These are phyloP conservation scores for Exophiala sp. DNA, from an alignment of 2,329 filamentous ascomycete species.

Conservation along the genomic window DNA sequence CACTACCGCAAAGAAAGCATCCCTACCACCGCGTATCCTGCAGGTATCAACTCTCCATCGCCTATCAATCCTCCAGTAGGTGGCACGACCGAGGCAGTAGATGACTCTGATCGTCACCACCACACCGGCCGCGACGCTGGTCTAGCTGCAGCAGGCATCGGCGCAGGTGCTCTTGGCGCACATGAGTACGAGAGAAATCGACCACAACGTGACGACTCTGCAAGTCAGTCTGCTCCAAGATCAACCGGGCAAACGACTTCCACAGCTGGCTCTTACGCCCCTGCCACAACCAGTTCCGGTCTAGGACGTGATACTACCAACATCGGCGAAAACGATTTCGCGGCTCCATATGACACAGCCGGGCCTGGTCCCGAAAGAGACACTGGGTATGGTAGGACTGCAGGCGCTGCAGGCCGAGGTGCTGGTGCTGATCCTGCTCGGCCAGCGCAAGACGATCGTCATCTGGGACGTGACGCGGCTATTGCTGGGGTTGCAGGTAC, in stretches of 20 bases:
- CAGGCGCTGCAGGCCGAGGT: conserved; percentile 11
- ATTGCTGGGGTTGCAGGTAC: not conserved
- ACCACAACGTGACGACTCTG: not conserved
- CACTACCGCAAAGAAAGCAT: conserved; percentile 26
- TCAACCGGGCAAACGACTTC: not conserved
- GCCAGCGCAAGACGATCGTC: not conserved
- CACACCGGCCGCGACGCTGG: conserved; percentile 15
- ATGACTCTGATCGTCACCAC: conserved; percentile 1
- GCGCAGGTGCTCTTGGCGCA: conserved; percentile 14
- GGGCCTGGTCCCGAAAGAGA: not conserved
- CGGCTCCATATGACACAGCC: not conserved
- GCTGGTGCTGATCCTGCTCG: conserved; percentile 4
- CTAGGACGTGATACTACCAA: not conserved
- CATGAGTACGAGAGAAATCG: conserved; percentile 9
- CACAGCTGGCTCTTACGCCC: not conserved
- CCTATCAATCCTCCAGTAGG: conserved; percentile 25
- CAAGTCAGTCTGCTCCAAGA: not conserved
- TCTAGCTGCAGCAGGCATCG: conserved; percentile 15
- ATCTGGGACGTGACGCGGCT: not conserved
- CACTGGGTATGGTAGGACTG: conserved; percentile 17
- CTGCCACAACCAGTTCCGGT: not conserved
- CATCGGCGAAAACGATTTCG: not conserved
- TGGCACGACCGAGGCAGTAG: conserved; percentile 11
- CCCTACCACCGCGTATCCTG: conserved; percentile 28
- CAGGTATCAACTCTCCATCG: conserved; percentile 19